These are phyloP conservation scores for Xylariaceae sp. DNA, from an alignment of 2,329 filamentous ascomycete species.

Conservation along the genomic window DNA sequence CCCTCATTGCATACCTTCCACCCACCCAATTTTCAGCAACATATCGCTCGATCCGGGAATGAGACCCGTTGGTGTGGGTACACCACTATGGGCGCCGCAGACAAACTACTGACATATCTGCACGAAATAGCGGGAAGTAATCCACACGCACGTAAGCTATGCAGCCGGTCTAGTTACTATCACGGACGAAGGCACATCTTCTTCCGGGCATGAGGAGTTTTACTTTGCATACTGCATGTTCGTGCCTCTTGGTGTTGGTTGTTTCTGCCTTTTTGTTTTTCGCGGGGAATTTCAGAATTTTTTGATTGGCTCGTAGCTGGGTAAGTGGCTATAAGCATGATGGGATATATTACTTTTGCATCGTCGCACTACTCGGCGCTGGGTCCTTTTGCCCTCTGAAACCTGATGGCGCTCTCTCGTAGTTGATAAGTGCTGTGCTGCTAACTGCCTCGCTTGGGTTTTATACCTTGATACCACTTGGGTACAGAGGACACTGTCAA, in stretches of 20 bases:
- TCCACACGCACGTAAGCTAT: not conserved
- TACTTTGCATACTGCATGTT: too few species aligned
- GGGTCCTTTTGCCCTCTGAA: conserved; percentile 1
- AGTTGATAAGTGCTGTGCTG: too few species aligned
- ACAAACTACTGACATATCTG: not conserved
- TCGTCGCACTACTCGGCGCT: not conserved
- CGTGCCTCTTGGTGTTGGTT: too few species aligned
- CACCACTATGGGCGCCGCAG: too few species aligned
- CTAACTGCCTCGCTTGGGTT: too few species aligned
- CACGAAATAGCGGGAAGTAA: not conserved
- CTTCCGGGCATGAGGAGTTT: conserved; percentile 21
- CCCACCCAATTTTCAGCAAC: too few species aligned
- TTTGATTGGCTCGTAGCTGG: too few species aligned
- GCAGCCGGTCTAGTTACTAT: conserved; percentile 3
- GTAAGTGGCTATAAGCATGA: conserved; percentile 14
- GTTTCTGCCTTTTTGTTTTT: too few species aligned
- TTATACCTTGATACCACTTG: too few species aligned
- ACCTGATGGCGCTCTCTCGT: conserved; percentile 1
- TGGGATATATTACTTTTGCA: conserved; percentile 13
- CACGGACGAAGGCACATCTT: conserved; percentile 11
- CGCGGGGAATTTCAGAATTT: too few species aligned
- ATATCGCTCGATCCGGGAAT: conserved; percentile 17
- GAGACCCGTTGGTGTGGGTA: conserved; percentile 17
- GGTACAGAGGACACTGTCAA: not conserved
- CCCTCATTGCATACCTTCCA: not conserved